Base-by-base conservation (phyloP, 1,284 basidiomycete genomes). In the Ceratorhiza oryzae-sativae region DNA sequence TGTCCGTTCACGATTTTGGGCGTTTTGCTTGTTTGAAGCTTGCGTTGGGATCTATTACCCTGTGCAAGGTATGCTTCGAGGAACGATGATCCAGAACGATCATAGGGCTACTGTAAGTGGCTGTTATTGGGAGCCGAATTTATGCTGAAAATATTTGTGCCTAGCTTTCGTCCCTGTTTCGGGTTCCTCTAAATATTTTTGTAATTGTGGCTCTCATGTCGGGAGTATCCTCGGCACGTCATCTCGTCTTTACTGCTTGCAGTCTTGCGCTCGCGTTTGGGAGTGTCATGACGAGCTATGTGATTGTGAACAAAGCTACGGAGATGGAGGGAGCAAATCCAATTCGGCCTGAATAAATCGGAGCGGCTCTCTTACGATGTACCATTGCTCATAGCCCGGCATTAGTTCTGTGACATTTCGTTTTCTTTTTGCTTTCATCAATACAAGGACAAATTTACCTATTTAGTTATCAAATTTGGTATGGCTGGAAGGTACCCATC, bases 31-130 rank as follows among this genome's bases (percentile, higher is more conserved):
- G 6, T 92, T 90, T 75, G 90, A 92, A 78, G 87, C 85, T 9
- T 91, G 88, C 76, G 90, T 91, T 3, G 90, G 90, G 46, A 86
- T 90, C 85, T 91, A 91, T 77, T 91, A 90, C 77, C 90, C 90
- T 12, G 85, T 90, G 36, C 88, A 91, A 74, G 90, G 90, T n/a
- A 91, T 90, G 84, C 80, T 92, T 23, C 84, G 88, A 42, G 88
- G 89, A 39, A 83, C 84, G 0, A 79, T 92, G 68, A 87, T 92
- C n/a, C 83, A 87, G 0, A 87, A 92, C 74, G 89, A 90, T 76
- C 86, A 90, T 75, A 85, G 90, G 18, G 90, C 90, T 1, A 91
- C 90, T 58, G 90, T 91, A 73, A 76, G 86, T 79, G 23, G 13
- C 62, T 13, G 63, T 39, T 25, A 18, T 30, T 71, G 4, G 41